Percentiles rank a stretch among this genome's conserved stretches.
Conservation (phyloP, 306 rosid species). For the Phaseolus lunatus region DNA sequence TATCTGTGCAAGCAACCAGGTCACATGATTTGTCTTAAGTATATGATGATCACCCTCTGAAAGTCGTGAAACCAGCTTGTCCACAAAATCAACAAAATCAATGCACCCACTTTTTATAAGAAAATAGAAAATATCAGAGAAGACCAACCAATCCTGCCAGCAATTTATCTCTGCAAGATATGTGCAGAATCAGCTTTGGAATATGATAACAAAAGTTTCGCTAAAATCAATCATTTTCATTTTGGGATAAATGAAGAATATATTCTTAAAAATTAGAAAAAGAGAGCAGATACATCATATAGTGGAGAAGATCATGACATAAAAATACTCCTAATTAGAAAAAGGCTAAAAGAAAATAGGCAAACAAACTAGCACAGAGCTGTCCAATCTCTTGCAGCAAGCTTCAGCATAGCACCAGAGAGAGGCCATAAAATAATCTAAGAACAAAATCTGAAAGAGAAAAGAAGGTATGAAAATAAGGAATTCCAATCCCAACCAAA, state of each 20-base stretch:
- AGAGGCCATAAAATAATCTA: constrained; percentile 23
- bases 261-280: constrained; percentile 5
- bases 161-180: constrained; percentile 92
- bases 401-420: constrained; percentile 27
- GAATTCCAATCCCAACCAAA: constrained; percentile 14
- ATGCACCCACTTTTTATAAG: constrained; percentile 93
- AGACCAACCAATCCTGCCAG: constrained; percentile 99
- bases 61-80: constrained; percentile 85
- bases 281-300: constrained; percentile 18
- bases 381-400: constrained; percentile 32
- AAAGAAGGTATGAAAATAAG: constrained; percentile 9
- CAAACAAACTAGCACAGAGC: constrained; percentile 31
- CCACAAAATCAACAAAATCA: constrained; percentile 96
- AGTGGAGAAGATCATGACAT: constrained; percentile 19
- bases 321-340: constrained; percentile 15
- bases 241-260: neutral
- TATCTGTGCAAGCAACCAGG: constrained; percentile 93
- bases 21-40: constrained; percentile 92
- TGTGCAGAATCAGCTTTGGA: constrained; percentile 43
- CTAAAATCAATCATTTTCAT: constrained; percentile 25
- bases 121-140: constrained; percentile 88
- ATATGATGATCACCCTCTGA: constrained; percentile 81
- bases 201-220: constrained; percentile 27
- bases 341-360: constrained; percentile 19
- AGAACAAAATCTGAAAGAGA: neutral